Conservation (phyloP, 371 early-diverging fungal species). For the Apophysomyces variabilis region DNA sequence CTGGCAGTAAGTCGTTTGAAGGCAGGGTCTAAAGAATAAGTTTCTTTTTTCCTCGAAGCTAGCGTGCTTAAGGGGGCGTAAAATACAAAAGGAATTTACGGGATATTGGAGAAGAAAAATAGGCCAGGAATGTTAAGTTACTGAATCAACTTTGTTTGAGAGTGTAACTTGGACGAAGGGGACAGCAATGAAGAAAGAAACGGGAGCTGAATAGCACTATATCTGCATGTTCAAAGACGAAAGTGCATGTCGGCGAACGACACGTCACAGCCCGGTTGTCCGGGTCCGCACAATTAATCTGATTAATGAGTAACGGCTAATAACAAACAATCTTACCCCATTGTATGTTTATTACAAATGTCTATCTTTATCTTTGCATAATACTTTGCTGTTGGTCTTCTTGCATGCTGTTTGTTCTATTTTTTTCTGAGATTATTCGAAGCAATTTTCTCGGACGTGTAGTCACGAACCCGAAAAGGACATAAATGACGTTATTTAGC, state of each 20-base stretch:
- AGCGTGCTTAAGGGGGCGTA: neutral
- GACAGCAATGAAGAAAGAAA: neutral
- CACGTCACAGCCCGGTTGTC: neutral
- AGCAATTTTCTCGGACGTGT: too few relatives aligned
- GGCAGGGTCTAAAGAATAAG: neutral
- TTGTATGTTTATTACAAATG: too few relatives aligned
- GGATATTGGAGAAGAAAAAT: neutral
- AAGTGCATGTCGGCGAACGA: too few relatives aligned
- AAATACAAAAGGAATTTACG: neutral
- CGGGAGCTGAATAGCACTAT: neutral
- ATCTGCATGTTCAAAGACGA: neutral
- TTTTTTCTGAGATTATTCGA: too few relatives aligned
- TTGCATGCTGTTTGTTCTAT: too few relatives aligned
- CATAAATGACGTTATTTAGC: too few relatives aligned
- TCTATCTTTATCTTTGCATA: too few relatives aligned
- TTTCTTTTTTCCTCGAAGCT: neutral
- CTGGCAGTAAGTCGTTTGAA: neutral
- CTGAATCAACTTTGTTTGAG: neutral
- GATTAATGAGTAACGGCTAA: too few relatives aligned
- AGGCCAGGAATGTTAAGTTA: neutral
- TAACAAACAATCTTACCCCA: too few relatives aligned
- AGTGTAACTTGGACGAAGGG: neutral
- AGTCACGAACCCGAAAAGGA: too few relatives aligned
- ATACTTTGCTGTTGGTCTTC: too few relatives aligned
- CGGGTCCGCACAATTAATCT: neutral